These are phyloP conservation scores for Mortierella sp. DNA, from an alignment of 371 early-diverging fungal genomes.

Conservation along the genomic window DNA sequence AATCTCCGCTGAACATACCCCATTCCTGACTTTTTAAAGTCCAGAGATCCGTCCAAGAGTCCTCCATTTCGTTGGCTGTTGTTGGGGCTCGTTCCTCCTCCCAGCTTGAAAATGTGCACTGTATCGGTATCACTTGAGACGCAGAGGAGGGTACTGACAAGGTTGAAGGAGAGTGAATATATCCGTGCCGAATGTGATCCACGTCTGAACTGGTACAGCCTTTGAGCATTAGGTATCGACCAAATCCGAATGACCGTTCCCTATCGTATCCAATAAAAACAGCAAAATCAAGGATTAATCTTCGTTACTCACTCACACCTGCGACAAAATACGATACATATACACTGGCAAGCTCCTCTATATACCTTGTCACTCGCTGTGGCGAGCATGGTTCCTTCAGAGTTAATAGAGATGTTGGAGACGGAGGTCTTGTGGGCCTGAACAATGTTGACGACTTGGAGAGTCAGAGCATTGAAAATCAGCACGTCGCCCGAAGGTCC, in stretches of 20 bases:
- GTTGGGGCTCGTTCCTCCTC: conserved; percentile 24
- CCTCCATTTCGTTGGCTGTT: conserved; percentile 6
- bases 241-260: conserved; percentile 98
- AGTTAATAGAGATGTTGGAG: conserved; percentile 86
- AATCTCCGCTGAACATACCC: conserved; percentile 9
- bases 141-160: conserved; percentile 83
- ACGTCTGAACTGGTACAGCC: conserved; percentile 94
- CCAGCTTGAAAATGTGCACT: conserved; percentile 92
- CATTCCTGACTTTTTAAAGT: conserved; percentile 21
- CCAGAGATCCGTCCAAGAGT: conserved; percentile 18
- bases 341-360: no score
- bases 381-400: conserved; percentile 93
- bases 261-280: conserved; percentile 55
- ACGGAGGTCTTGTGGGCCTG: conserved; percentile 95
- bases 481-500: conserved; percentile 85
- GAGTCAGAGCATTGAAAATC: conserved; percentile 88
- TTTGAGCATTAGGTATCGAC: conserved; percentile 87
- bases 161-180: conserved; percentile 91
- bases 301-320: neutral
- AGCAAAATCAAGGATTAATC: neutral
- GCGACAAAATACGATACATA: no score
- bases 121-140: conserved; percentile 96
- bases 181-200: conserved; percentile 96
- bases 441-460: conserved; percentile 91
- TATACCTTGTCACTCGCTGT: conserved; percentile 94